These are phyloP conservation scores for Aspergillus taichungensis DNA, from an alignment of 495 filamentous ascomycete species.

Conservation along the genomic window DNA sequence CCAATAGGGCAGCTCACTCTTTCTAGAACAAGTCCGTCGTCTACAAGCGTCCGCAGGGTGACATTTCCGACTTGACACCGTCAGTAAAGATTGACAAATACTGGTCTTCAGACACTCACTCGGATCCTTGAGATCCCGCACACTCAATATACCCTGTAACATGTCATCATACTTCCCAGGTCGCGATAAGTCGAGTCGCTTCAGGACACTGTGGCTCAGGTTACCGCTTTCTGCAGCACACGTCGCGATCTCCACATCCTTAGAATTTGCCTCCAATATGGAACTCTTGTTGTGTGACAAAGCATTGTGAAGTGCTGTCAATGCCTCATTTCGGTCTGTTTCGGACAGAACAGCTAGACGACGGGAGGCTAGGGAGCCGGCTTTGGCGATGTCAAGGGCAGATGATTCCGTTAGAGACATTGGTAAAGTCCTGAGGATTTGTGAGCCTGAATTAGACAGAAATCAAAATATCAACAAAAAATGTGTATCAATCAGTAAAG, in stretches of 20 bases:
- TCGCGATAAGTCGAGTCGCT: constrained; percentile 75
- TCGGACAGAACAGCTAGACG: constrained; percentile 56
- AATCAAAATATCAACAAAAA: too few relatives aligned
- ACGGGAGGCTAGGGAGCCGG: constrained; percentile 63
- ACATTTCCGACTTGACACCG: constrained; percentile 66
- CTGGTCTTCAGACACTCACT: constrained; percentile 41
- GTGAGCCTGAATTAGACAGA: too few relatives aligned
- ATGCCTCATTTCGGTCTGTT: constrained; percentile 66
- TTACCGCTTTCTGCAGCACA: constrained; percentile 63
- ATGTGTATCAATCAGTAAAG: too few relatives aligned
- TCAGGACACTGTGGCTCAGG: constrained; percentile 79
- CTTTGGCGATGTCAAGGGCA: constrained; percentile 54
- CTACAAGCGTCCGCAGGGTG: constrained; percentile 75
- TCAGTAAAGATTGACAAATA: constrained; percentile 4
- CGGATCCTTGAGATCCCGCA: constrained; percentile 79
- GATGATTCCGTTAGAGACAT: constrained; percentile 75
- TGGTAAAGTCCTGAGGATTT: not conserved
- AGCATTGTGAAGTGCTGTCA: constrained; percentile 70
- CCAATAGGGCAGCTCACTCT: constrained; percentile 90
- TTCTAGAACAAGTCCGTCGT: constrained; percentile 77
- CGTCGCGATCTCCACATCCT: constrained; percentile 66
- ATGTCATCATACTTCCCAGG: constrained; percentile 95
- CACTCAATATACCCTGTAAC: constrained; percentile 90
- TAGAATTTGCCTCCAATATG: constrained; percentile 79
- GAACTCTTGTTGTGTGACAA: constrained; percentile 56